A percentile compares a stretch with the other conserved stretches of the same genome.
These are phyloP conservation scores for Graphilbum ipis-grandicollis DNA, from an alignment of 2,329 filamentous ascomycete species.

Conservation along the genomic window DNA sequence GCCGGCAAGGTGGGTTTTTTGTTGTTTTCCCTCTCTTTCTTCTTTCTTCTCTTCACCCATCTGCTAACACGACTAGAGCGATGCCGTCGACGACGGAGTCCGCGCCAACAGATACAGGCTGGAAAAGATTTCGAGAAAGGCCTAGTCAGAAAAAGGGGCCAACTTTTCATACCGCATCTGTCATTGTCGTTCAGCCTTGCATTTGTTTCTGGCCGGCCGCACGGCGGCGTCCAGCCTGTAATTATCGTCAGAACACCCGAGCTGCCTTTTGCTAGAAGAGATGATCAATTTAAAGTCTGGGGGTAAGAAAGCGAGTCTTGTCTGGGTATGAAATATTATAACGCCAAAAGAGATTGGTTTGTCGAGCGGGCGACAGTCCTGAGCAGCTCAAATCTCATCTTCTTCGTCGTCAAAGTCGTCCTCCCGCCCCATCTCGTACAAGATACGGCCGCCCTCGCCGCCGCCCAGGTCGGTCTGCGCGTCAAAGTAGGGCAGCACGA, in stretches of 20 bases:
- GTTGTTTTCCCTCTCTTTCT: background rate
- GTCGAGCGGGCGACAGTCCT: too few species aligned
- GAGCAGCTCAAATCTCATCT: constrained; percentile 69
- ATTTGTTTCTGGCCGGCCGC: too few species aligned
- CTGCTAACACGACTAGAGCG: constrained; percentile 37
- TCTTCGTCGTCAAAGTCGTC: constrained; percentile 62
- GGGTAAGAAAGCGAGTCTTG: too few species aligned
- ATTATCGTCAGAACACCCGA: too few species aligned
- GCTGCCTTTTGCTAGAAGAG: too few species aligned
- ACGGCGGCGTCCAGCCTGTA: too few species aligned
- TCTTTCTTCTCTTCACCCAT: background rate
- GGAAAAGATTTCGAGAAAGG: constrained; percentile 4
- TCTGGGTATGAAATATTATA: too few species aligned
- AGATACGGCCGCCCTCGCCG: constrained; percentile 77
- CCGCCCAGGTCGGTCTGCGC: constrained; percentile 66
- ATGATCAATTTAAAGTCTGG: too few species aligned
- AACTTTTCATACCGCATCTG: too few species aligned
- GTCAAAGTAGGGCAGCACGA: constrained; percentile 92
- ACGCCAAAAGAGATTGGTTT: too few species aligned
- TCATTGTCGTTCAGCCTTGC: too few species aligned
- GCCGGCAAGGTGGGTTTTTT: constrained; percentile 47
- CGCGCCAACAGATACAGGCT: constrained; percentile 42
- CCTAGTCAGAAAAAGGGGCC: too few species aligned
- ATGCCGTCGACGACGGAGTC: constrained; percentile 67
- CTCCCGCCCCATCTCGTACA: constrained; percentile 93